Evolutionary conservation across 23 red algal genomes (phyloP).

Genomic region (Gracilaria gracilis): DNA sequence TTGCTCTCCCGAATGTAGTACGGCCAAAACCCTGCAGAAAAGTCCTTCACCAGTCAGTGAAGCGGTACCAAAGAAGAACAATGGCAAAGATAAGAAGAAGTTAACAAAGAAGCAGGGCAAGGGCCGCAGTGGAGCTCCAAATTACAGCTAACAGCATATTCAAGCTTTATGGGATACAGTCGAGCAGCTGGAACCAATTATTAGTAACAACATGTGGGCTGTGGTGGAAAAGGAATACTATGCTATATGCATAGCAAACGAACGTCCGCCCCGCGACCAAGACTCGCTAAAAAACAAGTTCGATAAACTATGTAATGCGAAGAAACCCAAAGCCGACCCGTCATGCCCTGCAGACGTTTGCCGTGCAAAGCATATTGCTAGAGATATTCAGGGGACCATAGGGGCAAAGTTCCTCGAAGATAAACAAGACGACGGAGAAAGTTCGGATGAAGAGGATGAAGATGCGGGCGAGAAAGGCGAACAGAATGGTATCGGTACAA

Average conservation of each 20-base stretch:
- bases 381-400: not conserved
- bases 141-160: not conserved
- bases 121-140: not conserved
- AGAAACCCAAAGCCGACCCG: not conserved
- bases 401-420: too few relatives aligned
- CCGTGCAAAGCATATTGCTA: not conserved
- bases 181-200: not conserved
- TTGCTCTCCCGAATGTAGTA: too few relatives aligned
- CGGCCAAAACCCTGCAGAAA: too few relatives aligned
- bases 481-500: too few relatives aligned
- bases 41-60: too few relatives aligned
- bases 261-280: not conserved
- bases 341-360: not conserved
- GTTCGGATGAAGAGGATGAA: too few relatives aligned
- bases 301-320: too few relatives aligned
- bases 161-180: not conserved
- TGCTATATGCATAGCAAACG: not conserved
- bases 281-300: constrained; percentile 26
- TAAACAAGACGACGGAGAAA: too few relatives aligned
- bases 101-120: too few relatives aligned
- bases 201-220: not conserved
- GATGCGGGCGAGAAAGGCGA: too few relatives aligned
- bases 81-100: not conserved
- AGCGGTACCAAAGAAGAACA: too few relatives aligned
- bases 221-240: not conserved